Percentiles rank a stretch among this genome's conserved stretches.
phyloP scores from a whole-genome alignment of 2,329 filamentous ascomycete genomes.

The Aquanectria penicillioides region DNA sequence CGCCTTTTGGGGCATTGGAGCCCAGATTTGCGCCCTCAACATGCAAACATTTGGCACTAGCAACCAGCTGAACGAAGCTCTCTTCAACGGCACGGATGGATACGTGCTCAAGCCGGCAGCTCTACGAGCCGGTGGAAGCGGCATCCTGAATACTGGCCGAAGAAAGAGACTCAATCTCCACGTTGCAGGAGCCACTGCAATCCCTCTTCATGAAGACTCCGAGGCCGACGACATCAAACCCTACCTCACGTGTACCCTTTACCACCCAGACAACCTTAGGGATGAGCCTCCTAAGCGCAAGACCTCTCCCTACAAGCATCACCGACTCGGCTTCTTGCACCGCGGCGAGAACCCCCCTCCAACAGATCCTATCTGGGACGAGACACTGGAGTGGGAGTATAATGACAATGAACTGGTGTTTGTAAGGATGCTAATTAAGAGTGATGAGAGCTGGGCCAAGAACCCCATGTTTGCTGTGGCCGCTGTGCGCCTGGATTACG shows the following conservation, averaged over 20 bases:
- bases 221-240: constrained; percentile 66
- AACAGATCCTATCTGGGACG: constrained; percentile 73
- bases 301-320: constrained; percentile 68
- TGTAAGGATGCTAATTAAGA: constrained; percentile 72
- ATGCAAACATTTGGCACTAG: constrained; percentile 74
- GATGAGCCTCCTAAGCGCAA: constrained; percentile 67
- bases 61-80: constrained; percentile 75
- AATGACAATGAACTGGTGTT: constrained; percentile 74
- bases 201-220: constrained; percentile 63
- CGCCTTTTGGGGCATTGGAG: constrained; percentile 73
- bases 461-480: constrained; percentile 72
- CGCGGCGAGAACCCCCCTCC: constrained; percentile 65
- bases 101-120: constrained; percentile 72
- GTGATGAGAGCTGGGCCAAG: constrained; percentile 68
- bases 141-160: constrained; percentile 56
- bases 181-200: constrained; percentile 69
- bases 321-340: constrained; percentile 65
- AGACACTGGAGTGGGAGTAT: constrained; percentile 74
- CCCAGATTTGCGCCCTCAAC: constrained; percentile 76
- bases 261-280: constrained; percentile 64
- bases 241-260: constrained; percentile 72
- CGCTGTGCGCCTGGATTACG: constrained; percentile 68
- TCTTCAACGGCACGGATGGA: constrained; percentile 72
- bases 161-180: constrained; percentile 65
- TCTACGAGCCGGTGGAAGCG: constrained; percentile 65